These are phyloP conservation scores for Gracilaria gracilis DNA, from an alignment of 23 red algal species.

Conservation along the genomic window DNA sequence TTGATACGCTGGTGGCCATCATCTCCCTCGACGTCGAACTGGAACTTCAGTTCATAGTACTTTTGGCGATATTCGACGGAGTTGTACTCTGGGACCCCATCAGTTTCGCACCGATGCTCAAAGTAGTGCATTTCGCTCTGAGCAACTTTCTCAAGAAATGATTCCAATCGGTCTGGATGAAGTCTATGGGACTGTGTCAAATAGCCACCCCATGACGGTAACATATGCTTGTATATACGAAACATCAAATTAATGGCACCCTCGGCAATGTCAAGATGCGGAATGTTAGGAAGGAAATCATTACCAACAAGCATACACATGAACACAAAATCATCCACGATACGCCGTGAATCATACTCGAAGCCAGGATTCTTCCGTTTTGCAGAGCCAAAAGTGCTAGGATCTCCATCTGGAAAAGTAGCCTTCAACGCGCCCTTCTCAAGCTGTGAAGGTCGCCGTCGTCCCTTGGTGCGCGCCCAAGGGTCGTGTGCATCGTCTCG, in stretches of 20 bases:
- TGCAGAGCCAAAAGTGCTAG: background rate
- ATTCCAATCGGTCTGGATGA: constrained; percentile 89
- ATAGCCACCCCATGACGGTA: constrained; percentile 92
- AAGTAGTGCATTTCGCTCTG: constrained; percentile 91
- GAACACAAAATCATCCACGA: constrained; percentile 99
- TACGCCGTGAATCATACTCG: constrained; percentile 74
- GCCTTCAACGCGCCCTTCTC: constrained; percentile 38
- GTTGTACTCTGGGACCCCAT: constrained; percentile 72
- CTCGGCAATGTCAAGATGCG: constrained; percentile 94
- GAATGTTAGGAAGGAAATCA: constrained; percentile 96
- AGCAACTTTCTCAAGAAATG: constrained; percentile 75
- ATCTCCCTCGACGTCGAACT: constrained; percentile 72
- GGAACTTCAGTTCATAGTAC: constrained; percentile 89
- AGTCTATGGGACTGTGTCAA: constrained; percentile 82
- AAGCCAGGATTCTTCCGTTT: background rate
- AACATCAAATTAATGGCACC: constrained; percentile 97
- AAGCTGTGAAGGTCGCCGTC: constrained; percentile 30
- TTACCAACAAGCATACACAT: constrained; percentile 99
- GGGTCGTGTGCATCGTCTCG: constrained; percentile 39
- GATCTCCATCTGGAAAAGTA: constrained; percentile 23
- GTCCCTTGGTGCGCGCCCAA: constrained; percentile 6
- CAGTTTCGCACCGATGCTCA: constrained; percentile 76
- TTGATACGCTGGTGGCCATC: constrained; percentile 25
- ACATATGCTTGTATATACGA: constrained; percentile 88
- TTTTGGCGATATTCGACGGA: constrained; percentile 62